Evolutionary conservation across 2,329 filamentous ascomycete genomes (phyloP).

Genomic region (Diaporthe ampelina): DNA sequence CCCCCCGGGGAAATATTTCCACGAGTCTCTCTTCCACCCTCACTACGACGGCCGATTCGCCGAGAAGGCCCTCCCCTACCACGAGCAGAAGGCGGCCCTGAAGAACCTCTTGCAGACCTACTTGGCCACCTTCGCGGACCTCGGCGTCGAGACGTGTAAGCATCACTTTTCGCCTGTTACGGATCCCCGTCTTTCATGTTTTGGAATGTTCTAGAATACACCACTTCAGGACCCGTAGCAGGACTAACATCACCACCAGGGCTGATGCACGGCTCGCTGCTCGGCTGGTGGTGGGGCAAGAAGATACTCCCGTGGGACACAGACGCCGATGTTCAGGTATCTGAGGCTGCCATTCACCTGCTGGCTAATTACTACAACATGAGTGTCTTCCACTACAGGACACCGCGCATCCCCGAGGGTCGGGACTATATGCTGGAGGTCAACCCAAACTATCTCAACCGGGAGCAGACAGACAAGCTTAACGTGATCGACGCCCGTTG

Average conservation of each 20-base stretch:
- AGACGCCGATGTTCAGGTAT: conserved; percentile 82
- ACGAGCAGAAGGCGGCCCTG: conserved; percentile 72
- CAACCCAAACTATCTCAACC: conserved; percentile 58
- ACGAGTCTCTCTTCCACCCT: conserved; percentile 52
- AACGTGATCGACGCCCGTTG: conserved; percentile 64
- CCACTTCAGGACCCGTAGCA: no score
- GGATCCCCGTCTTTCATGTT: no score
- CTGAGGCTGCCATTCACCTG: conserved; percentile 73
- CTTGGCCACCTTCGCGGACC: conserved; percentile 74
- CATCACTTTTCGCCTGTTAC: no score
- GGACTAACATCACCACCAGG: no score
- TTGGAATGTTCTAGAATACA: no score
- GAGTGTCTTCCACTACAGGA: conserved; percentile 61
- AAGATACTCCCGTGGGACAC: conserved; percentile 82
- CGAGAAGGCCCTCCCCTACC: conserved; percentile 59
- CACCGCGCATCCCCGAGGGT: conserved; percentile 54
- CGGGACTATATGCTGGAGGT: conserved; percentile 64
- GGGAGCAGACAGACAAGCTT: conserved; percentile 53
- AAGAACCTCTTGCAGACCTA: conserved; percentile 80
- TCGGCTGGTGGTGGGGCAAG: conserved; percentile 90
- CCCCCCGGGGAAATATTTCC: conserved; percentile 52
- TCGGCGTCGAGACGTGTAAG: conserved; percentile 83
- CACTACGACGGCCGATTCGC: conserved; percentile 59
- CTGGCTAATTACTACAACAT: conserved; percentile 78
- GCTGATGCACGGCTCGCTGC: conserved; percentile 86